phyloP scores from a whole-genome alignment of 352 stramenopile genomes.

The Sclerospora graminicola region DNA sequence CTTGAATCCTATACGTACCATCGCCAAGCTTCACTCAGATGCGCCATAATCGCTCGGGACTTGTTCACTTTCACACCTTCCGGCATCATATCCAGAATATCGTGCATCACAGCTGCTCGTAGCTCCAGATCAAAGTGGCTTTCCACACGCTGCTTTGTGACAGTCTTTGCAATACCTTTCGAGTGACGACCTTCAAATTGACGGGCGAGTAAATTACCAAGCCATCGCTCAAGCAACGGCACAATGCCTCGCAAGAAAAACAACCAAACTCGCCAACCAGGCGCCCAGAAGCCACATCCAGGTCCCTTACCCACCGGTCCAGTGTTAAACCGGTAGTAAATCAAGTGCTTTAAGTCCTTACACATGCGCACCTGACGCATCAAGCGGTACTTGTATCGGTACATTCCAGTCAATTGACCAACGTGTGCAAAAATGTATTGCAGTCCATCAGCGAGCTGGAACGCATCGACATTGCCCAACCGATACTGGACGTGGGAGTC shows the following conservation, averaged over 20 bases:
- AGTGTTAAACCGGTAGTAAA: constrained; percentile 99
- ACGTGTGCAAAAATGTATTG: constrained; percentile 99
- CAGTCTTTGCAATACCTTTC: constrained; percentile 97
- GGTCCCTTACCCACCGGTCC: constrained; percentile 98
- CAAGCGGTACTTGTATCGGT: constrained; percentile 98
- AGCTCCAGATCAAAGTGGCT: constrained; percentile 99
- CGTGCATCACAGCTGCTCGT: constrained; percentile 98
- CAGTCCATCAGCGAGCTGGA: constrained; percentile 98
- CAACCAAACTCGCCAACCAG: constrained; percentile 98
- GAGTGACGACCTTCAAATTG: constrained; percentile 99
- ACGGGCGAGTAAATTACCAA: constrained; percentile 97
- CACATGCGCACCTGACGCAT: constrained; percentile 98
- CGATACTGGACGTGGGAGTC: constrained; percentile 99
- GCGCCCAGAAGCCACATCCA: constrained; percentile 98
- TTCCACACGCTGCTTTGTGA: constrained; percentile 99
- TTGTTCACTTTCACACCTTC: constrained; percentile 99
- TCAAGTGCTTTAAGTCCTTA: constrained; percentile 99
- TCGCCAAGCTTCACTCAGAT: constrained; percentile 97
- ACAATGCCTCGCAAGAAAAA: constrained; percentile 99
- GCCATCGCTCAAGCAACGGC: constrained; percentile 96
- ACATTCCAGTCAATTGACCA: constrained; percentile 99
- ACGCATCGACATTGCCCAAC: constrained; percentile 98
- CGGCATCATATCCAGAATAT: constrained; percentile 99
- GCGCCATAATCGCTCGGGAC: constrained; percentile 95
- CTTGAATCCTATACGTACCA: constrained; percentile 37